These are phyloP conservation scores for Candida methanosorbosa DNA, from an alignment of 805 yeast genomes.

Conservation along the genomic window DNA sequence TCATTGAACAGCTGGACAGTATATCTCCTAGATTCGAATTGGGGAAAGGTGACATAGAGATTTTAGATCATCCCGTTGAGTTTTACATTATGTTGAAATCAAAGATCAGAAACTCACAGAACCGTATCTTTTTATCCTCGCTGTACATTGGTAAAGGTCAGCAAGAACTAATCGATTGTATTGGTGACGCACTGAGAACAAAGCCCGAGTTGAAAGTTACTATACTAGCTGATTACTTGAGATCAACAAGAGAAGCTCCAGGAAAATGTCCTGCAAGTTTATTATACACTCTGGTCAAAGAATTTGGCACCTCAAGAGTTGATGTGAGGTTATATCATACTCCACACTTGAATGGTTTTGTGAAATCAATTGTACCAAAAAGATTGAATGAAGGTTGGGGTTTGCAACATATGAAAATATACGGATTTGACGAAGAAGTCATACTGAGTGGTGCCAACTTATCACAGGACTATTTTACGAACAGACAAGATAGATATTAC, in stretches of 20 bases:
- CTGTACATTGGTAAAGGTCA: conserved; percentile 82
- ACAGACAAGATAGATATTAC: conserved; percentile 91
- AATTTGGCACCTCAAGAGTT: conserved; percentile 58
- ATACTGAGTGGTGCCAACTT: conserved; percentile 87
- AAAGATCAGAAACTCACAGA: conserved; percentile 54
- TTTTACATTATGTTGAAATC: conserved; percentile 59
- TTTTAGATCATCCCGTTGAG: conserved; percentile 57
- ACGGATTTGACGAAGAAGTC: conserved; percentile 89
- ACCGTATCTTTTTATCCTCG: conserved; percentile 72
- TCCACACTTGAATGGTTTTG: conserved; percentile 69
- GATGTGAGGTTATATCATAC: conserved; percentile 83
- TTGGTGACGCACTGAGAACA: conserved; percentile 47
- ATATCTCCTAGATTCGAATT: conserved; percentile 64
- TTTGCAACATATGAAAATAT: conserved; percentile 93
- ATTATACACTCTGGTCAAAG: conserved; percentile 54
- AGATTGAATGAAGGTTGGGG: conserved; percentile 90
- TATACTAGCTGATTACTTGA: conserved; percentile 74
- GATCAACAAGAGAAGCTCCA: conserved; percentile 94
- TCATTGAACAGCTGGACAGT: conserved; percentile 43
- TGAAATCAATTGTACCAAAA: conserved; percentile 59
- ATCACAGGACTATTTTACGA: conserved; percentile 85
- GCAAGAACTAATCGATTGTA: conserved; percentile 57
- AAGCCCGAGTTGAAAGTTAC: conserved; percentile 61
- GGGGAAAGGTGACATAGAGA: conserved; percentile 44
- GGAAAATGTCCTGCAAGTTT: conserved; percentile 67